These are phyloP conservation scores for Pisolithus sp. DNA, from an alignment of 768 basidiomycete genomes.

Conservation along the genomic window DNA sequence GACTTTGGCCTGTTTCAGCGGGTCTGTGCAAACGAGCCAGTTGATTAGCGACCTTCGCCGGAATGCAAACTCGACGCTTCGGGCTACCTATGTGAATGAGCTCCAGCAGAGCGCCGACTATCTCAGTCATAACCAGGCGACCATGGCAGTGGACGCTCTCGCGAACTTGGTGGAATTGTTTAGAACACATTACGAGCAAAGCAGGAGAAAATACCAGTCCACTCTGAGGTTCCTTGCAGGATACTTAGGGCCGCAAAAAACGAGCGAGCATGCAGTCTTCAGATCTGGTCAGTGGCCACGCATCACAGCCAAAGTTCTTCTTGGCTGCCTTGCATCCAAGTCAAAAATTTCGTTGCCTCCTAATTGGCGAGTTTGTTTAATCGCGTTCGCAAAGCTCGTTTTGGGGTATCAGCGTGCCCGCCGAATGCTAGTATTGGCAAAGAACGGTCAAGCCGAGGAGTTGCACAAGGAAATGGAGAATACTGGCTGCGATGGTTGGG, in stretches of 20 bases:
- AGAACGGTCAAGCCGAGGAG: constrained; percentile 4
- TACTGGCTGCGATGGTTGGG: constrained; percentile 15
- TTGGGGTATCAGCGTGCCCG: constrained; percentile 32
- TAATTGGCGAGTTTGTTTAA: constrained; percentile 26
- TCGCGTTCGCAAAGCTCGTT: constrained; percentile 20
- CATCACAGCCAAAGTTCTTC: constrained; percentile 22
- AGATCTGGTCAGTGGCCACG: constrained; percentile 30
- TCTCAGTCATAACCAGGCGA: constrained; percentile 3
- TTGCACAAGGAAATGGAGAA: constrained; percentile 13
- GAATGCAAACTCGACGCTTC: constrained; percentile 2
- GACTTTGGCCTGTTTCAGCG: not conserved
- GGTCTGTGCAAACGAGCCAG: not conserved
- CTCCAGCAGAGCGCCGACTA: constrained; percentile 5
- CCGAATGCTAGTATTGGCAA: constrained; percentile 22
- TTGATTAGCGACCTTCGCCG: not conserved
- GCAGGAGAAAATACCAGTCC: not conserved
- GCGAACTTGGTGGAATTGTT: not conserved
- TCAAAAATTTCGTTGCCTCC: constrained; percentile 7
- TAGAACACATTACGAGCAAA: not conserved
- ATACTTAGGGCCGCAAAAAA: constrained; percentile 8
- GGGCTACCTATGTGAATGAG: constrained; percentile 2
- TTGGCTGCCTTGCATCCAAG: constrained; percentile 22
- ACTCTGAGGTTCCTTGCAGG: constrained; percentile 1
- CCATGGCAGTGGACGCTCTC: not conserved
- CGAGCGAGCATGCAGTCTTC: constrained; percentile 8